Conservation (phyloP, 2,329 filamentous ascomycete genomes). For the Pseudogymnoascus sp. region DNA sequence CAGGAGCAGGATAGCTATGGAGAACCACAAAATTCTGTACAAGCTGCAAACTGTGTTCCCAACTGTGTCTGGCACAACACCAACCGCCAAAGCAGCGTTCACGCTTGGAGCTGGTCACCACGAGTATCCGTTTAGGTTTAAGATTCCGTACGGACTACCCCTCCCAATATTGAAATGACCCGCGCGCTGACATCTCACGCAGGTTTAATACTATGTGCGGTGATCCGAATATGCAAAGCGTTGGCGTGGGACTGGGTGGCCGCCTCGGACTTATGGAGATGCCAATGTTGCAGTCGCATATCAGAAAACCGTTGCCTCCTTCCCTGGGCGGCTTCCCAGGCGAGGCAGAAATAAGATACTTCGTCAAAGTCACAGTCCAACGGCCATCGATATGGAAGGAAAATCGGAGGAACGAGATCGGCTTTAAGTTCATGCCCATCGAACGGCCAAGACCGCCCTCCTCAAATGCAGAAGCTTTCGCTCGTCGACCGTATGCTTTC, state of each 20-base stretch:
- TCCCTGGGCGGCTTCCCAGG: slow-evolving; percentile 80
- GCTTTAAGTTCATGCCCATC: slow-evolving; percentile 85
- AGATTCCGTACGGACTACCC: slow-evolving; percentile 41
- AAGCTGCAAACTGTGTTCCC: slow-evolving; percentile 66
- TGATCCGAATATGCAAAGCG: slow-evolving; percentile 42
- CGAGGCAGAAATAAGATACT: slow-evolving; percentile 87
- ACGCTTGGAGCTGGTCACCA: slow-evolving; percentile 62
- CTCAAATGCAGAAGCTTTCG: slow-evolving; percentile 72
- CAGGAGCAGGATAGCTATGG: slow-evolving; percentile 34
- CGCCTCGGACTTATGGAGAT: slow-evolving; percentile 54
- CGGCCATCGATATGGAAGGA: slow-evolving; percentile 84
- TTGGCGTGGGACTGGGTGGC: slow-evolving; percentile 47
- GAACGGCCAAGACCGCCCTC: slow-evolving; percentile 69
- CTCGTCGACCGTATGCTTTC: slow-evolving; percentile 60
- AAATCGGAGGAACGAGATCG: slow-evolving; percentile 62
- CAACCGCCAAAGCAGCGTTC: slow-evolving; percentile 34
- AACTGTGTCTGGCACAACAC: slow-evolving; percentile 26
- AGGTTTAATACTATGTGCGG: slow-evolving; percentile 60
- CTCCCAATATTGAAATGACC: slow-evolving; percentile 15
- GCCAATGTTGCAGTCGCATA: slow-evolving; percentile 57
- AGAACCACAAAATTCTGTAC: slow-evolving; percentile 69
- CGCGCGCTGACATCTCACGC: neutral
- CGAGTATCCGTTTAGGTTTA: slow-evolving; percentile 71
- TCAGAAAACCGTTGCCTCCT: slow-evolving; percentile 80
- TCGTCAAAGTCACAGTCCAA: slow-evolving; percentile 88